Evolutionary conservation across 768 basidiomycete species (phyloP).

Genomic region (Butyriboletus loyo): DNA sequence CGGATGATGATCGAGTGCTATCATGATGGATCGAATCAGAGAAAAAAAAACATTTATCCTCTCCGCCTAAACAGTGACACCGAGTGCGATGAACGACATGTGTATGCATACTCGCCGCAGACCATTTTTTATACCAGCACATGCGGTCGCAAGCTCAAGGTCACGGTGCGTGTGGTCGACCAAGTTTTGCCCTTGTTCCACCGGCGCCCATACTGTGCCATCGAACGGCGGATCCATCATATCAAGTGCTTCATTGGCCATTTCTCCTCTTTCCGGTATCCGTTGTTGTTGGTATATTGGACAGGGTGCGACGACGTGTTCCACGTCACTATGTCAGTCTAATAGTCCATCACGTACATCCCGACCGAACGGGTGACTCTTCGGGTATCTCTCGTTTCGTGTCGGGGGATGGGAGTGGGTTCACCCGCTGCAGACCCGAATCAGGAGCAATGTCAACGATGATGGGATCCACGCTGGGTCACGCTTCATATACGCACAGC

Average conservation of each 20-base stretch:
- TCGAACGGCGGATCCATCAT: neutral
- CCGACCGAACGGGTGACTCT: neutral
- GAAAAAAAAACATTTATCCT: neutral
- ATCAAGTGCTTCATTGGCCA: neutral
- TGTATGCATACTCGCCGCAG: neutral
- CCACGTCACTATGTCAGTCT: neutral
- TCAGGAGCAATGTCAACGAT: neutral
- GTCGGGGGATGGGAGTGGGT: neutral
- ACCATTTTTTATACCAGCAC: neutral
- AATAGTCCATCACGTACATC: neutral
- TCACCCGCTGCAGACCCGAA: neutral
- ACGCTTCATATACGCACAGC: neutral
- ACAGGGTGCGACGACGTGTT: neutral
- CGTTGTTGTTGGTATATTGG: neutral
- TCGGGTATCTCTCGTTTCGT: neutral
- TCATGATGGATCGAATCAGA: neutral
- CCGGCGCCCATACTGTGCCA: too few relatives aligned
- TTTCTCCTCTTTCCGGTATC: neutral
- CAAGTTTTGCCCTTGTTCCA: neutral
- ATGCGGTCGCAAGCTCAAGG: neutral
- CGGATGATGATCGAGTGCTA: neutral
- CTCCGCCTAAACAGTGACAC: neutral
- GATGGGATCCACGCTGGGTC: neutral
- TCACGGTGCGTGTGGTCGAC: neutral
- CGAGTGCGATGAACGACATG: conserved; percentile 1